Percentiles rank a stretch among this genome's conserved stretches.
Evolutionary conservation across 106 monocot species (phyloP).

Genomic region (Ottelia alismoides): DNA sequence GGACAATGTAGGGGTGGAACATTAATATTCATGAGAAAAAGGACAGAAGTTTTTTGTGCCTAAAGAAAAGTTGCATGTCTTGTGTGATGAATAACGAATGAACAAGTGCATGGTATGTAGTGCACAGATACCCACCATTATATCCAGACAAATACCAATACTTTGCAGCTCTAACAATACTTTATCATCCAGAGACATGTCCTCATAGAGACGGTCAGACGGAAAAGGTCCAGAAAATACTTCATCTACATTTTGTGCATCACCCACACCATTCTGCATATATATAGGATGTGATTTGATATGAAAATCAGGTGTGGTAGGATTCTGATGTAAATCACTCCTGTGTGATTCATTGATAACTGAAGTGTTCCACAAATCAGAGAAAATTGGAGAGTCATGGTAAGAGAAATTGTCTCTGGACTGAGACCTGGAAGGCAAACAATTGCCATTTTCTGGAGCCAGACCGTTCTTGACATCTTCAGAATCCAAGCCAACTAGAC

Average conservation of each 20-base stretch:
- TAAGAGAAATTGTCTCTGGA: conserved; percentile 26
- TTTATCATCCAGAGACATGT: conserved; percentile 65
- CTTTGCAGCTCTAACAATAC: conserved; percentile 89
- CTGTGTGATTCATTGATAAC: no score
- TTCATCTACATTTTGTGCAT: conserved; percentile 1
- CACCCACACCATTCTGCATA: conserved; percentile 14
- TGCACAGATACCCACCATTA: conserved; percentile 45
- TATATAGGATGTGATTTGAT: no score
- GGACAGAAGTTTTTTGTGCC: no score
- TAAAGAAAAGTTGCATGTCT: no score
- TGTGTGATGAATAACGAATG: no score
- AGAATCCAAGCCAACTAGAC: conserved; percentile 16
- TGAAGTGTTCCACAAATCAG: no score
- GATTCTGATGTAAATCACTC: no score
- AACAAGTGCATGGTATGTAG: no score
- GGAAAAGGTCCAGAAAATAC: conserved; percentile 18
- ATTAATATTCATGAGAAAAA: no score
- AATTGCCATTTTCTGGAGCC: conserved; percentile 21
- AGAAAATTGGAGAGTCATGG: conserved; percentile 38
- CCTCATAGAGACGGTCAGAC: conserved; percentile 41
- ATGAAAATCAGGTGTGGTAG: no score
- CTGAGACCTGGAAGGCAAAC: no score
- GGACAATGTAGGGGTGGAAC: no score
- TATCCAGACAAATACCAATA: conserved; percentile 60
- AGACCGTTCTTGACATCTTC: conserved; percentile 23